Evolutionary conservation across 345 rosid species (phyloP), one percentile per base, ranked within the genome.

Genomic region (Eucalyptus marginata): DNA sequence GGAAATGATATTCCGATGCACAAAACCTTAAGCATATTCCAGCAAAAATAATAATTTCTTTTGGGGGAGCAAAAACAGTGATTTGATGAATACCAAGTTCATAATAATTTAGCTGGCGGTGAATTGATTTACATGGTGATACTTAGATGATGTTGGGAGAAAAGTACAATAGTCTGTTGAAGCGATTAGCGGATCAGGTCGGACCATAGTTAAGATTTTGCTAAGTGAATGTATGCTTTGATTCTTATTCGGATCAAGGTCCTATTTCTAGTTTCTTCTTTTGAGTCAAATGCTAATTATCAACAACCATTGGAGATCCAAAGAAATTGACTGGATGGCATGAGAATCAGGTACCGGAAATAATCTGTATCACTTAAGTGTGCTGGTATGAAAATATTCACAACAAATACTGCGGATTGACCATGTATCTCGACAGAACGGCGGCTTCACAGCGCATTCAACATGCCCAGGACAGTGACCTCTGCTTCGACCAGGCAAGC

Each of bases 401-500:
- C 43, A 68, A 16, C 43, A 9, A 8, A 68, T 68, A 68, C 40
- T 66, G 36, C 22, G 10, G 79, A 66, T 66, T 31, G 13, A 66
- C 79, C 5, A 7, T 2, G 22, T 8, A 33, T 66, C 43, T 8
- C 12, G 11, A 66, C 43, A 31, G 43, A 33, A 33, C 18, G 6
- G 80, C 43, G 1, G 80, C 80, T 16, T 68, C 80, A 68, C 43
- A 91, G 40, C 33, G 90, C 62, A 88, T 16, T 44, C 22, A 89
- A 89, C 85, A 88, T 58, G 71, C 93, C 94, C 11, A 76, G 92
- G 56, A 93, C 87, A 5, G 86, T 91, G 66, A 94, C 92, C 84
- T 92, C 93, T 49, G 93, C 94, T 84, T 92, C 92, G 79, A 93
- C 92, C 20, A 87, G 7, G 89, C 93, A 91, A 10, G 49, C 71